Evolutionary conservation across 2,329 filamentous ascomycete species (phyloP), one percentile per base, ranked within the genome.

Genomic region (Neonectria neomacrospora): DNA sequence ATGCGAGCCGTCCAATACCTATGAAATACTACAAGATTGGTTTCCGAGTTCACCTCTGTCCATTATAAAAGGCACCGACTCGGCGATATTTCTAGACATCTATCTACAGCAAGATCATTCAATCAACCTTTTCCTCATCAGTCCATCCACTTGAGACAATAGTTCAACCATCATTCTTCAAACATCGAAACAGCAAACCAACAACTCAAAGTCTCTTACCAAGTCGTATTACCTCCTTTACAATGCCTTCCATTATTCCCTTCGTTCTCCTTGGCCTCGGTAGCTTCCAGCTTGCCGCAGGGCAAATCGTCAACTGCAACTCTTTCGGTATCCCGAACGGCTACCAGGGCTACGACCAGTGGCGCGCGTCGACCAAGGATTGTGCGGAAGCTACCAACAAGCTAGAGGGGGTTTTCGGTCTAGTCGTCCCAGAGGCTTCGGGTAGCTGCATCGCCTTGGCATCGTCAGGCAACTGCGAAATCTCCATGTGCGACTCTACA

Each of bases 281-380:
- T 20, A 42, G 39, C 39, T 42, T 42, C 39, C 39, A 42, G 39
- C 39, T 42, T 16, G 28, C 45, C 45, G 20, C 45, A 28, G 5
- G 45, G 26, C 45, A 50, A 32, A 32, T 50, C 45, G 45, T 50
- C 45, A 50, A 50, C 45, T 50, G 45, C 23, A 50, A 50, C 45
- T 50, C 45, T 12, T 14, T 50, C 45, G 45, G 45, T 32, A 50
- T 50, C 26, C 22, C 45, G 18, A 20, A 50, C 12, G 45, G 45
- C 6, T 50, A 18, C 45, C 45, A 50, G 14, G 45, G 45, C 45
- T 11, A 50, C 45, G 45, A 50, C 45, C 16, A 50, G 45, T 50
- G 45, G 45, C 45, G 45, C 45, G 45, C 45, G 14, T 50, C 45
- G 5, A 53, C 50, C 34, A 42, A 42, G 39, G 39, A 42, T 42